Evolutionary conservation across 352 stramenopile species (phyloP).

Genomic region (Phytophthora megakarya): DNA sequence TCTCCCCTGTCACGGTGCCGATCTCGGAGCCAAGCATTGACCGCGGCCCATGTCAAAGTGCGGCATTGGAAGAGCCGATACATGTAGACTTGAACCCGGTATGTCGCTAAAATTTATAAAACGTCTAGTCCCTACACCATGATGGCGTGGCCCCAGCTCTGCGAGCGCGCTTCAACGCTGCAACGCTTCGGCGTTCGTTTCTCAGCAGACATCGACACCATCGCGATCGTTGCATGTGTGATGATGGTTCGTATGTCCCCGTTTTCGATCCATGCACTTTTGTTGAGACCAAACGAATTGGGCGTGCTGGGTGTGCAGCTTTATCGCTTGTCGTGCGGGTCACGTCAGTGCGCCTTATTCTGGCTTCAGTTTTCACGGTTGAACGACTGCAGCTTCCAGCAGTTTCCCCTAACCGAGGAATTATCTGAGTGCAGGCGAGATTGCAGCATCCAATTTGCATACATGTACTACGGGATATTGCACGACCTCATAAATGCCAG

Average conservation of each 20-base stretch:
- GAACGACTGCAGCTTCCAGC: neutral
- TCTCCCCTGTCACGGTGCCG: constrained; percentile 17
- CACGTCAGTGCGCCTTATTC: constrained; percentile 5
- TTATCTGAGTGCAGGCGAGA: neutral
- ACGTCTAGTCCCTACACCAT: constrained; percentile 15
- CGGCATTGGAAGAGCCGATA: constrained; percentile 6
- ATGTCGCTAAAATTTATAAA: constrained; percentile 29
- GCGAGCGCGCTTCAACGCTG: constrained; percentile 24
- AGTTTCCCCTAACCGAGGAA: neutral
- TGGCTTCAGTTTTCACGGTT: neutral
- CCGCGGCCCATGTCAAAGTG: constrained; percentile 11
- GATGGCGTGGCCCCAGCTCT: constrained; percentile 23
- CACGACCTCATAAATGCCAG: neutral
- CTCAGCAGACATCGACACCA: constrained; percentile 18
- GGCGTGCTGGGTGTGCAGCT: neutral
- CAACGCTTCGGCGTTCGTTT: constrained; percentile 27
- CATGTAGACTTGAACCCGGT: constrained; percentile 17
- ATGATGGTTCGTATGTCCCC: neutral
- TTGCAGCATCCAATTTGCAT: neutral
- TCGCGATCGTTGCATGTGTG: constrained; percentile 11
- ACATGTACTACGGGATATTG: neutral
- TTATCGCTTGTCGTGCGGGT: neutral
- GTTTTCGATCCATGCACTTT: constrained; percentile 14
- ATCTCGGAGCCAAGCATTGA: constrained; percentile 18
- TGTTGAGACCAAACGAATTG: neutral